Evolutionary conservation across 176 grass and related monocot species (phyloP).

Genomic region (maize (Zea mays)): DNA sequence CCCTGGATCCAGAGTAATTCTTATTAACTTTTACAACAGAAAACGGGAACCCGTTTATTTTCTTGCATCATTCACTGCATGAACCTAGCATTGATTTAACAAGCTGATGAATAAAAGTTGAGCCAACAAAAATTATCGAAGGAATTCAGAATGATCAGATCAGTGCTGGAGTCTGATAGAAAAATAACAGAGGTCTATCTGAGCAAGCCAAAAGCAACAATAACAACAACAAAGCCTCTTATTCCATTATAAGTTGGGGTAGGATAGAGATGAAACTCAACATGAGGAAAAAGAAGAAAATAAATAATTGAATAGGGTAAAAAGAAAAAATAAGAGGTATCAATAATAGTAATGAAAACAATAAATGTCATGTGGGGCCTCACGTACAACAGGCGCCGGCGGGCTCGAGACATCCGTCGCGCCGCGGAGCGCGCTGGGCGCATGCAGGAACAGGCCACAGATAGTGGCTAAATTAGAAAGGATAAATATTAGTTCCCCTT

Average conservation of each 20-base stretch:
- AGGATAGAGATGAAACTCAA: background rate
- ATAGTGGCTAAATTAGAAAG: too few relatives aligned
- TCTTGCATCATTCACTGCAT: background rate
- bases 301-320: background rate
- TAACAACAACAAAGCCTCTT: background rate
- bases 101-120: background rate
- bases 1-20: background rate
- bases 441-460: too few relatives aligned
- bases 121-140: background rate
- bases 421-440: too few relatives aligned
- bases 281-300: background rate
- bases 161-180: background rate
- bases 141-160: constrained; percentile 20
- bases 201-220: background rate
- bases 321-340: background rate
- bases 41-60: background rate
- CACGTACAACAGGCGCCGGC: too few relatives aligned
- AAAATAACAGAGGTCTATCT: background rate
- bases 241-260: background rate
- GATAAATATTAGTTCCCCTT: too few relatives aligned
- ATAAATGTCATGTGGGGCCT: background rate
- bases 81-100: background rate
- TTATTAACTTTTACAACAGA: background rate
- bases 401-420: too few relatives aligned
- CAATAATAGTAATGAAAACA: background rate